Base-by-base conservation (phyloP, 345 rosid species). In the Salix udensis region DNA sequence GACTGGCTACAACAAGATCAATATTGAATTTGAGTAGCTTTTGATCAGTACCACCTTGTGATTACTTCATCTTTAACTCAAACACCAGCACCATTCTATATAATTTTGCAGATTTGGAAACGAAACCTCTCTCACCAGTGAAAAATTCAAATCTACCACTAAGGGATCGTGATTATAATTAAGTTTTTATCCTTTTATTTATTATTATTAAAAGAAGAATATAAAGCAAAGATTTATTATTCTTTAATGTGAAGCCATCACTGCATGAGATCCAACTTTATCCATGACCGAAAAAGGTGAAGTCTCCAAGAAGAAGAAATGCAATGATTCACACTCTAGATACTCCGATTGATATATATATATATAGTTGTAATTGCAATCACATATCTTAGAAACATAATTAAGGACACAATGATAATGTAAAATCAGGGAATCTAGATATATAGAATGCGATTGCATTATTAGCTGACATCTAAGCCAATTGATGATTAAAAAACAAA, bases 381-480 rank as follows among this genome's bases (percentile, higher is more conserved):
- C 36, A 70, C 50, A 72, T 58, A 72, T 60, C 75, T 23, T 58
- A 36, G 48, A 53, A 72, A 72, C 53, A 60, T 23, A n/a, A n/a
- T n/a, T n/a, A 55, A 72, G 75, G 75, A 36, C 67, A 60, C 62
- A 55, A 72, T 72, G 46, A 72, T 72, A 37, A 60, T 19, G 60
- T 52, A 19, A 52, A 52, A 52, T 52, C 10, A 52, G 2, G 21
- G 19, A 50, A 18, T 50, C 55, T 52, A 52, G 21, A 19, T 48
- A 48, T 8, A 52, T 19, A 34, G 31, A 69, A 77, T 44, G 79
- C 31, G 62, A 70, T 34, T 50, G 19, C 65, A 64, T 70, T 31
- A 48, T 70, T 70, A 39, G 70, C 18, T 44, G 16, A 26, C 23
- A 3, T 40, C 23, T 60, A 44, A 61, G 16, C 40, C 34, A 19